These are phyloP conservation scores for Ceratobasidium sp. DNA, from an alignment of 1,284 basidiomycete genomes.

Conservation along the genomic window DNA sequence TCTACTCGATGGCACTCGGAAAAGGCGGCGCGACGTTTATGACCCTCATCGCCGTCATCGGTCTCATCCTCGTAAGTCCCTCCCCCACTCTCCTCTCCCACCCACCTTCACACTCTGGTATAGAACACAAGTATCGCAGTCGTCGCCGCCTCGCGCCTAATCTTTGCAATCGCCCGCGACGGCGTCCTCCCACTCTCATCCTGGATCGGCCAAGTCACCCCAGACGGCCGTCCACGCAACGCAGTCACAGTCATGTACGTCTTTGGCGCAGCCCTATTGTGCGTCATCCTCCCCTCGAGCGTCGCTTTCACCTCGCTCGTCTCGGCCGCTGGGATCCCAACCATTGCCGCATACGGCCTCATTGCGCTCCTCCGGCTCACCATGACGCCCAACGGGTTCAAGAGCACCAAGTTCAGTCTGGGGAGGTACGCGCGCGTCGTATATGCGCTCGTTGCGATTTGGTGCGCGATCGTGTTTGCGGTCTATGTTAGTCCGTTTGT, in stretches of 20 bases:
- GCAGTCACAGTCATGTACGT: constrained; percentile 85
- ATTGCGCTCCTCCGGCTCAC: constrained; percentile 79
- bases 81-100: background rate
- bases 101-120: constrained; percentile 25
- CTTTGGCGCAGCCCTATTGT: constrained; percentile 78
- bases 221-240: constrained; percentile 78
- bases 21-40: constrained; percentile 83
- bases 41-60: constrained; percentile 82
- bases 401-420: constrained; percentile 75
- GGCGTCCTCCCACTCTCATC: constrained; percentile 83
- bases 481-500: constrained; percentile 85
- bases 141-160: constrained; percentile 84
- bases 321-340: constrained; percentile 83
- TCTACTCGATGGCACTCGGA: constrained; percentile 85
- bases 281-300: constrained; percentile 85
- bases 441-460: constrained; percentile 74
- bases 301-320: constrained; percentile 89
- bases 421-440: constrained; percentile 75
- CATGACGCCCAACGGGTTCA: constrained; percentile 81
- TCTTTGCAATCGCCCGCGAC: constrained; percentile 89
- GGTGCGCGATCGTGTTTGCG: constrained; percentile 79
- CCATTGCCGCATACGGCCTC: constrained; percentile 84
- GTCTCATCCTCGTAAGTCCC: constrained; percentile 76
- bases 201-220: constrained; percentile 83
- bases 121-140: constrained; percentile 87